Evolutionary conservation across 768 basidiomycete genomes (phyloP).

Genomic region (Termitomyces sp.): DNA sequence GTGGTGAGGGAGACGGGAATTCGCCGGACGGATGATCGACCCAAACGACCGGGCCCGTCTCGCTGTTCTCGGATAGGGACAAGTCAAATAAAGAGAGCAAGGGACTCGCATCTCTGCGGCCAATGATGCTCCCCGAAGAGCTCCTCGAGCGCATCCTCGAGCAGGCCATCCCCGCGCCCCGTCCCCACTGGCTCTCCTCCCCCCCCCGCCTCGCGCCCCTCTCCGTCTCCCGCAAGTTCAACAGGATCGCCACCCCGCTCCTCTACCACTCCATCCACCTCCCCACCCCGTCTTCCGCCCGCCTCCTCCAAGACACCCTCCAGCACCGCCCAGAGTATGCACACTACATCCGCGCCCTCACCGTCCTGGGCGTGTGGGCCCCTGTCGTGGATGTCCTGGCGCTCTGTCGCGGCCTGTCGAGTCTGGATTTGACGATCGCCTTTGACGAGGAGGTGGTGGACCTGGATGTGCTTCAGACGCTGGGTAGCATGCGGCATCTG

Average conservation of each 20-base stretch:
- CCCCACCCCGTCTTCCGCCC: constrained; percentile 33
- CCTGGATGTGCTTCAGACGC: constrained; percentile 33
- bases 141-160: constrained; percentile 44
- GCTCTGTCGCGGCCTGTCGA: constrained; percentile 17
- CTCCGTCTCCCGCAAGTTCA: constrained; percentile 47
- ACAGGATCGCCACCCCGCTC: constrained; percentile 54
- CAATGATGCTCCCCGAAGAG: constrained; percentile 23
- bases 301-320: constrained; percentile 37
- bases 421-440: constrained; percentile 35
- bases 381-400: constrained; percentile 36
- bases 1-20: background rate
- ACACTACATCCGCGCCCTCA: constrained; percentile 34
- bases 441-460: constrained; percentile 27
- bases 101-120: too few species aligned
- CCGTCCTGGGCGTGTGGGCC: constrained; percentile 36
- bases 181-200: constrained; percentile 10
- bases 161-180: background rate
- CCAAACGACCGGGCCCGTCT: background rate
- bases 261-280: constrained; percentile 53
- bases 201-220: constrained; percentile 36
- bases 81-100: background rate
- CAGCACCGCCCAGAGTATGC: constrained; percentile 32
- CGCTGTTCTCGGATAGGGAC: background rate
- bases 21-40: background rate
- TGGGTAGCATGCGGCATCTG: constrained; percentile 38